A percentile compares a stretch with the other conserved stretches of the same genome.
Conservation (phyloP, 2,329 filamentous ascomycete species). For the Stemphylium lycopersici region DNA sequence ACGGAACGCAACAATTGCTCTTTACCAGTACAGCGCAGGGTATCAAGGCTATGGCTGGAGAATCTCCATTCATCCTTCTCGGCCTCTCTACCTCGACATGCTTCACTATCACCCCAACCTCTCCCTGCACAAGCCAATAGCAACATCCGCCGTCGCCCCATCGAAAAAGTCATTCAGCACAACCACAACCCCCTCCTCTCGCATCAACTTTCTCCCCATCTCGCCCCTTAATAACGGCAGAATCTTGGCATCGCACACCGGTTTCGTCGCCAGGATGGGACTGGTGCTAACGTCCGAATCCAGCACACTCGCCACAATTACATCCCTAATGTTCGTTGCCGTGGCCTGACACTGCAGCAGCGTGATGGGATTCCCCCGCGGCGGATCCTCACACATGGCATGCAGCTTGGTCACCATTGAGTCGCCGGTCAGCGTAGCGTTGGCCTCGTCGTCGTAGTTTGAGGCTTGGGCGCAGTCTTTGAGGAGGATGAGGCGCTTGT, state of each 20-base stretch:
- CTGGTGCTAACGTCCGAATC: slow-evolving; percentile 53
- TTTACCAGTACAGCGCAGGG: no score
- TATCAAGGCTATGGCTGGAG: no score
- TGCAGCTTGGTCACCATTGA: slow-evolving; percentile 36
- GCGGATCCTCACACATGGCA: slow-evolving; percentile 27
- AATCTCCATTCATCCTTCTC: no score
- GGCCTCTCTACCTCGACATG: not conserved
- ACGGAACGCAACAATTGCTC: no score
- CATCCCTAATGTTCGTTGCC: slow-evolving; percentile 57
- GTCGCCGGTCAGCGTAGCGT: slow-evolving; percentile 40
- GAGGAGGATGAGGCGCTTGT: slow-evolving; percentile 36
- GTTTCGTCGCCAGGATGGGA: slow-evolving; percentile 58
- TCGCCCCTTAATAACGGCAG: slow-evolving; percentile 56
- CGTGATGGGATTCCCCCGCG: slow-evolving; percentile 29
- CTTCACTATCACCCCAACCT: slow-evolving; percentile 34
- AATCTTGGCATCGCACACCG: slow-evolving; percentile 56
- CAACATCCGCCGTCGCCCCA: slow-evolving; percentile 57
- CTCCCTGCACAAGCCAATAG: slow-evolving; percentile 50
- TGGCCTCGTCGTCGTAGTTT: slow-evolving; percentile 44
- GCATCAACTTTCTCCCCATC: slow-evolving; percentile 45
- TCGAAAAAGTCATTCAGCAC: slow-evolving; percentile 61
- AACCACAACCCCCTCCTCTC: slow-evolving; percentile 53
- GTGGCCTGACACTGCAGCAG: slow-evolving; percentile 59
- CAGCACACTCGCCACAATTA: slow-evolving; percentile 55
- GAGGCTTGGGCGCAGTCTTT: slow-evolving; percentile 32